Conservation (phyloP, 2,329 filamentous ascomycete species). For the Apiospora pterosperma region DNA sequence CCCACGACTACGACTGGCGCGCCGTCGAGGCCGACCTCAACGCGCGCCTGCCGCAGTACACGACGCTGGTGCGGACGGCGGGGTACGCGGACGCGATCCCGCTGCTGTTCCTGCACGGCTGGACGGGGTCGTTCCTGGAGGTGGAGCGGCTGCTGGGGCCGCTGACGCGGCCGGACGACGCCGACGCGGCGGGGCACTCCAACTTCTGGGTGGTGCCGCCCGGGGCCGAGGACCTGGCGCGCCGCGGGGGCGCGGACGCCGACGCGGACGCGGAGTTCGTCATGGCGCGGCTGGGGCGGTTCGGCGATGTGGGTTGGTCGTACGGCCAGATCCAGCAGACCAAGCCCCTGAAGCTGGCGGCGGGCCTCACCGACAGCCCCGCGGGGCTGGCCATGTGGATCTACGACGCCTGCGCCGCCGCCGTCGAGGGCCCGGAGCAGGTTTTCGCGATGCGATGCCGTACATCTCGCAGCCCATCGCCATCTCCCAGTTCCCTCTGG, state of each 20-base stretch:
- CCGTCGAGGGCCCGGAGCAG: background rate
- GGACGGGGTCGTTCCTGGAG: conserved; percentile 40
- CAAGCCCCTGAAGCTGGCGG: conserved; percentile 21
- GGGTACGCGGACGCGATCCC: conserved; percentile 30
- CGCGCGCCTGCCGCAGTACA: conserved; percentile 1
- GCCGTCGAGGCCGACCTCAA: conserved; percentile 7
- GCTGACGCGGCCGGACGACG: conserved; percentile 23
- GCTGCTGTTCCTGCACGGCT: conserved; percentile 39
- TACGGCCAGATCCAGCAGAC: conserved; percentile 21
- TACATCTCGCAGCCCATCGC: conserved; percentile 5
- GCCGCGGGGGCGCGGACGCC: background rate
- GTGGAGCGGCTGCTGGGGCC: conserved; percentile 29
- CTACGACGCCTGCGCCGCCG: conserved; percentile 4
- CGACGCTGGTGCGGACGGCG: conserved; percentile 12
- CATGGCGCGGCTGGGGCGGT: conserved; percentile 8
- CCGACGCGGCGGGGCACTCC: conserved; percentile 8
- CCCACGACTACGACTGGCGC: conserved; percentile 7
- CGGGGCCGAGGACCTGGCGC: conserved; percentile 6
- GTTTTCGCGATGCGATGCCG: conserved; percentile 1
- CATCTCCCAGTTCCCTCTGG: conserved; percentile 7
- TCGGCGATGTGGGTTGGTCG: conserved; percentile 10
- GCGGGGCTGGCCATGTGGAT: conserved; percentile 28
- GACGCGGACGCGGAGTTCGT: conserved; percentile 9
- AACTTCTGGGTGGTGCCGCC: conserved; percentile 20
- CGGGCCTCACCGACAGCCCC: conserved; percentile 28